Evolutionary conservation across 257 asterid genomes (phyloP), one percentile per base, ranked within the genome.

Genomic region (Fraxinus quadrangulata): DNA sequence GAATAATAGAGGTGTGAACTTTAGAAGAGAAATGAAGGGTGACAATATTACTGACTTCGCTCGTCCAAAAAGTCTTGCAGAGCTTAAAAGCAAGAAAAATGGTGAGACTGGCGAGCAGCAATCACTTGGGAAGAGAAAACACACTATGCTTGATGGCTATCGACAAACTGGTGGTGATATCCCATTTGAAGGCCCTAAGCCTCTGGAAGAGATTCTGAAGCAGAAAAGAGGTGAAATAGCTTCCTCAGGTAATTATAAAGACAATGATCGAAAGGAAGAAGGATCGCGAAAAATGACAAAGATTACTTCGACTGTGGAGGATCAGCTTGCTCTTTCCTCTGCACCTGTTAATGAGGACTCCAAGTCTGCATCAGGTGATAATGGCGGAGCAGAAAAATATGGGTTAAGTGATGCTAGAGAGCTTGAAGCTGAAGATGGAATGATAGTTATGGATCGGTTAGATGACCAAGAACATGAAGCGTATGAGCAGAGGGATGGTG

Each of bases 101-200:
- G 79, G 63, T 23, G 94, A 84, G 68, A 80, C 82, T 59, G 77
- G 78, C 72, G 84, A 83, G 76, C 88, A 81, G 74, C 81, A 86
- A 37, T 78, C 90, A 66, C 82, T 82, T 42, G 96, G 97, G 61
- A 94, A 94, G 88, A 90, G 98, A 78, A 94, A 90, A 75, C 86
- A 77, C 75, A 63, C 74, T 71, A 70, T 70, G 80, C 59, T 7
- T 56, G 92, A 88, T 75, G 84, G 42, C 77, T 78, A 82, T 79
- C 89, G 86, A 75, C 85, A 79, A 67, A 80, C 83, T 71, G 91
- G 80, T 73, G 82, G 40, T 59, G 85, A 77, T 69, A 75, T 88
- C 40, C 85, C 97, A n/a, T 94, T 94, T 77, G 96, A 94, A 67
- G 97, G 97, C 45, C 98, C 98, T 28, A 94, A 86, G 94, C 94